phyloP scores from a whole-genome alignment of 495 filamentous ascomycete species.

The Xeromyces bisporus region DNA sequence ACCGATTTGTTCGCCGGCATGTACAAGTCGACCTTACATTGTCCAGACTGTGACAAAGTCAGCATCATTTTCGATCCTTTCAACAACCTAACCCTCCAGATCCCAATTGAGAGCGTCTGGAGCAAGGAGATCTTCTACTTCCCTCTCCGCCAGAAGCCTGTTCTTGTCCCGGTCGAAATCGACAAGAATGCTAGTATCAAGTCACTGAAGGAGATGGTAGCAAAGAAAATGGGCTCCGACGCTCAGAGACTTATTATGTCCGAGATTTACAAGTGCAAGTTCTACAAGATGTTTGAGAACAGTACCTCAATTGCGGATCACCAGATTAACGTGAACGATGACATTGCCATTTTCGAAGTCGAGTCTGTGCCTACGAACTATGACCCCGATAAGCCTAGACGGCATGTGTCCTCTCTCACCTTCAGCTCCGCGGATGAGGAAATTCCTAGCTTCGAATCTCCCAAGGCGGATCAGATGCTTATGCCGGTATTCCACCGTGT shows the following conservation, averaged over 20 bases:
- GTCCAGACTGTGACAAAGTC: slow-evolving; percentile 80
- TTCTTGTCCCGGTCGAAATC: slow-evolving; percentile 67
- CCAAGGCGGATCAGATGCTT: slow-evolving; percentile 50
- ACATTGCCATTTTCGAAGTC: slow-evolving; percentile 61
- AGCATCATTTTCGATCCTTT: slow-evolving; percentile 98
- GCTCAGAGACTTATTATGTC: slow-evolving; percentile 44
- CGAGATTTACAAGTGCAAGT: slow-evolving; percentile 63
- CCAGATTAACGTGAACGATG: slow-evolving; percentile 42
- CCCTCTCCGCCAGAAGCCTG: slow-evolving; percentile 45
- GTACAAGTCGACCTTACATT: slow-evolving; percentile 93
- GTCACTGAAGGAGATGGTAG: slow-evolving; percentile 59
- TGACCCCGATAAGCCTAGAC: slow-evolving; percentile 32
- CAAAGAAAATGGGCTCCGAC: slow-evolving; percentile 42
- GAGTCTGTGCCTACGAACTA: slow-evolving; percentile 65
- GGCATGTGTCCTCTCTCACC: slow-evolving; percentile 25
- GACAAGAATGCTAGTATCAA: slow-evolving; percentile 65
- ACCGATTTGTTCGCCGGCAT: slow-evolving; percentile 91
- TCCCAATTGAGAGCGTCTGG: slow-evolving; percentile 72
- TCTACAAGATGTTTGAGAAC: slow-evolving; percentile 72
- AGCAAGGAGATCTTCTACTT: slow-evolving; percentile 54
- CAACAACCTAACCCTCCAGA: slow-evolving; percentile 79
- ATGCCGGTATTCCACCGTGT: slow-evolving; percentile 65
- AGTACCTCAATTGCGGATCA: slow-evolving; percentile 46
- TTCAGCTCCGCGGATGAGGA: slow-evolving; percentile 38
- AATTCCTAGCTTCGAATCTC: slow-evolving; percentile 39